phyloP scores from a whole-genome alignment of 495 filamentous ascomycete species.

The Astrothelium subdiscretum region DNA sequence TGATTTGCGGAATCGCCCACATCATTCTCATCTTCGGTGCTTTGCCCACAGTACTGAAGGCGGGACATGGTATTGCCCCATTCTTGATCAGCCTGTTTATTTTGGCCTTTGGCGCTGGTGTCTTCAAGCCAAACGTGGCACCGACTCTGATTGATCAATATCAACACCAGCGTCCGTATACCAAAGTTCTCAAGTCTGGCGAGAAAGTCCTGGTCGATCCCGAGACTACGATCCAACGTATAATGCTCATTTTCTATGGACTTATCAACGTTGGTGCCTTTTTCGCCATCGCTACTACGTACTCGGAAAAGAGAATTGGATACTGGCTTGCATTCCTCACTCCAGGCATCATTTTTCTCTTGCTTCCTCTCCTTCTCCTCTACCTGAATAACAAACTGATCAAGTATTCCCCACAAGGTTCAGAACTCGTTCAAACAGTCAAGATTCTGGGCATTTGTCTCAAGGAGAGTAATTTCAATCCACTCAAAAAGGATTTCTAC shows the following conservation, averaged over 20 bases:
- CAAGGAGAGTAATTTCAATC: constrained; percentile 41
- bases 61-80: constrained; percentile 6
- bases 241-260: constrained; percentile 56
- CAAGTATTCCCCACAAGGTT: constrained; percentile 49
- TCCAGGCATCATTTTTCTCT: constrained; percentile 48
- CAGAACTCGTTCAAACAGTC: constrained; percentile 35
- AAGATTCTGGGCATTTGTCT: constrained; percentile 5
- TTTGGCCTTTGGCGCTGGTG: constrained; percentile 53
- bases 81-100: constrained; percentile 30
- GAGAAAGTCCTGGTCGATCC: constrained; percentile 70
- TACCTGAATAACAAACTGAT: constrained; percentile 47
- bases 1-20: constrained; percentile 32
- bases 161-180: constrained; percentile 49
- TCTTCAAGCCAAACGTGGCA: constrained; percentile 63
- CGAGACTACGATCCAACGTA: constrained; percentile 58
- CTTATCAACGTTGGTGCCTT: constrained; percentile 69
- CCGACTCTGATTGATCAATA: constrained; percentile 66
- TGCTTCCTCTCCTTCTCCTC: constrained; percentile 41
- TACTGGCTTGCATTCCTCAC: constrained; percentile 71
- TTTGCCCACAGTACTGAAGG: constrained; percentile 7
- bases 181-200: constrained; percentile 46
- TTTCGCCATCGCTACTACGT: constrained; percentile 51
- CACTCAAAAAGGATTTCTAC: constrained; percentile 50
- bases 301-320: constrained; percentile 54
- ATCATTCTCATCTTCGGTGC: constrained; percentile 20